Percentiles rank a stretch among this genome's conserved stretches.
These are phyloP conservation scores for Skeletonema menzelii DNA, from an alignment of 108 stramenopile species.

Conservation along the genomic window DNA sequence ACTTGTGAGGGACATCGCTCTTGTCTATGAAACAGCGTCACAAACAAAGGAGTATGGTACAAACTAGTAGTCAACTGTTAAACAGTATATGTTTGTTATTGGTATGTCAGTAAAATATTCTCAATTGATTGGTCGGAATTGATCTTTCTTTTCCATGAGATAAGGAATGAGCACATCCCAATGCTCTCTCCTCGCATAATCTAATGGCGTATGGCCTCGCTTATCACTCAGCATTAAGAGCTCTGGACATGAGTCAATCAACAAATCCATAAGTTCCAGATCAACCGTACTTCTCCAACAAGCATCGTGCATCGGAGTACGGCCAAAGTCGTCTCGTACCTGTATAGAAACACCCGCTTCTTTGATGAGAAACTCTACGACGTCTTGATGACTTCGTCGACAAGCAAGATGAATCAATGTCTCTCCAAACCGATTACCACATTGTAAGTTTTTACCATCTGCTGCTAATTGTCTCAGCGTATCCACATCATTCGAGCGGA, in stretches of 20 bases:
- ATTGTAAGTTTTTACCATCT: constrained; percentile 47
- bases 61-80: too few relatives aligned
- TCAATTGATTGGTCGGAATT: constrained; percentile 26
- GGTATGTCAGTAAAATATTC: not conserved
- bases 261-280: constrained; percentile 54
- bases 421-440: constrained; percentile 85
- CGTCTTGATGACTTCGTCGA: constrained; percentile 60
- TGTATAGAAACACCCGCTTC: constrained; percentile 64
- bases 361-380: constrained; percentile 59
- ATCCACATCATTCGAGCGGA: constrained; percentile 60
- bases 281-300: constrained; percentile 70
- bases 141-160: constrained; percentile 23
- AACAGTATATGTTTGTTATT: not conserved
- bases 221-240: constrained; percentile 54
- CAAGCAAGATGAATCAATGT: constrained; percentile 88
- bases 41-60: too few relatives aligned
- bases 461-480: constrained; percentile 43
- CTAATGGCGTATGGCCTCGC: constrained; percentile 56
- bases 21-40: too few relatives aligned
- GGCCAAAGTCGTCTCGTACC: constrained; percentile 78
- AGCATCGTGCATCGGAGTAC: constrained; percentile 85
- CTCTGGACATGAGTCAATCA: constrained; percentile 44
- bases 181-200: constrained; percentile 55
- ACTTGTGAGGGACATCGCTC: too few relatives aligned
- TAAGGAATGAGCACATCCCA: constrained; percentile 40